Conservation (phyloP, 2,329 filamentous ascomycete species). For the Pseudogymnoascus sp. region DNA sequence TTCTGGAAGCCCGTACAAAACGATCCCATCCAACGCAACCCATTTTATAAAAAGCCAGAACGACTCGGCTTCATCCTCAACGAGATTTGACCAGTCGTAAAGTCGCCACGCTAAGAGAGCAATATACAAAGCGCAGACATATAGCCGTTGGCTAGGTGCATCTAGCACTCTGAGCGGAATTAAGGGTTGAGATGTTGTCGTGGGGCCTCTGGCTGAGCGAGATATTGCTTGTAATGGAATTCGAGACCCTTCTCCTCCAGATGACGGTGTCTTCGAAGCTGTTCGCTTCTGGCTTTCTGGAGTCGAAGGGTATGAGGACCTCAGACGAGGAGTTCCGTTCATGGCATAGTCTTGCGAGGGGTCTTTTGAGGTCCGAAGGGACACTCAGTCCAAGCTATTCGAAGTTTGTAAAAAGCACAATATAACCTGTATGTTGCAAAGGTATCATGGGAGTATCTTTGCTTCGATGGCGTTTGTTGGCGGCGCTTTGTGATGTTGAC, state of each 20-base stretch:
- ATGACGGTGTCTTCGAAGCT: slow-evolving; percentile 25
- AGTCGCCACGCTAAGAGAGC: slow-evolving; percentile 72
- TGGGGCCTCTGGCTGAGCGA: slow-evolving; percentile 13
- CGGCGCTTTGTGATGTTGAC: slow-evolving; percentile 3
- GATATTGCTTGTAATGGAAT: slow-evolving; percentile 24
- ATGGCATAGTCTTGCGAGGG: slow-evolving; percentile 39
- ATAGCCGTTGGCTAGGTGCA: slow-evolving; percentile 83
- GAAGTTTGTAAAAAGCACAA: not conserved
- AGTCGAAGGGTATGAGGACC: slow-evolving; percentile 73
- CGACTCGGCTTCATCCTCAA: slow-evolving; percentile 79
- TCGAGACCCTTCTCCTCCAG: slow-evolving; percentile 16
- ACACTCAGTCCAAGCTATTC: slow-evolving; percentile 5
- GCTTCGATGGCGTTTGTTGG: not conserved
- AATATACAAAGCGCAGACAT: slow-evolving; percentile 72
- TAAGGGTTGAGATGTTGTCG: slow-evolving; percentile 43
- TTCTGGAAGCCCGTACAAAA: slow-evolving; percentile 76
- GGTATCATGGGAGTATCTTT: not conserved
- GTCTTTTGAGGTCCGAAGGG: slow-evolving; percentile 1
- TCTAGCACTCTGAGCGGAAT: slow-evolving; percentile 79
- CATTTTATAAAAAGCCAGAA: slow-evolving; percentile 90
- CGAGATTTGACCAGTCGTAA: slow-evolving; percentile 73
- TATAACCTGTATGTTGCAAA: not conserved
- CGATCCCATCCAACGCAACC: slow-evolving; percentile 68
- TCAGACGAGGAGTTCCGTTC: slow-evolving; percentile 74
- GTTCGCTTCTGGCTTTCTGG: slow-evolving; percentile 44